These are phyloP conservation scores for Talaromyces sp. DNA, from an alignment of 2,329 filamentous ascomycete species.

Conservation along the genomic window DNA sequence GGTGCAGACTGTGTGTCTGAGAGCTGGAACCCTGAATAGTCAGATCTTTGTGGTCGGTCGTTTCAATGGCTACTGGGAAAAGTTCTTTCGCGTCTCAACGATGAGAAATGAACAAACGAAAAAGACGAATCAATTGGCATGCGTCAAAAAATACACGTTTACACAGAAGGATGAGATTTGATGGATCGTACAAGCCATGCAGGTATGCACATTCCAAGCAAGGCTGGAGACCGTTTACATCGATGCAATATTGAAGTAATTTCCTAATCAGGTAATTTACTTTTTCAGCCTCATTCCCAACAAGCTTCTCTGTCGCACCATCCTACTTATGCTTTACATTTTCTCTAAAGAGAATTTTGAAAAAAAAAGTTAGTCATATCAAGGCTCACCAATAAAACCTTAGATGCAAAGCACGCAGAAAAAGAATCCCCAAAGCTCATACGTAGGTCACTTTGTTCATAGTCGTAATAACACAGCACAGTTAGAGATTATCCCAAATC, in stretches of 20 bases:
- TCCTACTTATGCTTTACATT: too few species aligned
- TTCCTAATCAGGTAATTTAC: not conserved
- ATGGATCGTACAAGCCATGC: not conserved
- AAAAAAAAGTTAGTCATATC: not conserved
- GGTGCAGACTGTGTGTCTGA: not conserved
- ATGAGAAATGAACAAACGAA: not conserved
- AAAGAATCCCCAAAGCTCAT: too few species aligned
- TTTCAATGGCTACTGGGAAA: too few species aligned
- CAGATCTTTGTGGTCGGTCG: too few species aligned
- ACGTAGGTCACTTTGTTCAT: not conserved
- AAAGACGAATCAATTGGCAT: not conserved
- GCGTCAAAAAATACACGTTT: too few species aligned
- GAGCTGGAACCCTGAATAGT: too few species aligned
- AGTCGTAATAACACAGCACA: not conserved
- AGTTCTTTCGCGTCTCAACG: not conserved
- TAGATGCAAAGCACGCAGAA: too few species aligned
- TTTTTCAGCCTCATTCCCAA: not conserved
- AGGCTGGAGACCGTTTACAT: not conserved
- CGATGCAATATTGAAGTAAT: not conserved
- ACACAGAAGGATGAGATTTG: not conserved
- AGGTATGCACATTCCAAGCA: constrained; percentile 2
- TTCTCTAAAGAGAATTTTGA: too few species aligned
- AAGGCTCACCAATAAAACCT: too few species aligned
- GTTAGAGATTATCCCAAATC: not conserved
- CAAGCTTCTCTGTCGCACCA: not conserved